These are phyloP conservation scores for Diddensiella transvaalensis DNA, from an alignment of 805 yeast genomes.

Conservation along the genomic window DNA sequence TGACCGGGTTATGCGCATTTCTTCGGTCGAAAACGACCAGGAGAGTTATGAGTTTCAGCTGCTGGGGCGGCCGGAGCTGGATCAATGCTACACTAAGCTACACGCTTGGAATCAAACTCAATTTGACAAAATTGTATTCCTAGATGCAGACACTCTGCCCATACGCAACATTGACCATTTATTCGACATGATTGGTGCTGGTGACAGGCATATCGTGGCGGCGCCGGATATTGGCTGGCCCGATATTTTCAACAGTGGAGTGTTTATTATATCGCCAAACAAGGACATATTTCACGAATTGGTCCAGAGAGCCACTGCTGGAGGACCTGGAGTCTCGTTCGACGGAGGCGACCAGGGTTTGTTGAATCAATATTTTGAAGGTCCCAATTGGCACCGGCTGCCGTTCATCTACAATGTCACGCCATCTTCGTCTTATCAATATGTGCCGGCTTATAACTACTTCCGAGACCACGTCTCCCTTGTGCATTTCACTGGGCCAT, in stretches of 20 bases:
- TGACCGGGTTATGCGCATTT: slow-evolving; percentile 30
- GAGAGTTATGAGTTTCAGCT: slow-evolving; percentile 28
- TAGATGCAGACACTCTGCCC: slow-evolving; percentile 56
- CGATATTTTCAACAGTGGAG: slow-evolving; percentile 81
- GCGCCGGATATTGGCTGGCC: slow-evolving; percentile 91
- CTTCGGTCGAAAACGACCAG: slow-evolving; percentile 25
- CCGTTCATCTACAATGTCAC: slow-evolving; percentile 88
- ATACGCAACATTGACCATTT: slow-evolving; percentile 32
- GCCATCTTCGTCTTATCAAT: slow-evolving; percentile 58
- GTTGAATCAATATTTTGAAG: slow-evolving; percentile 64
- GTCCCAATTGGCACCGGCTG: slow-evolving; percentile 55
- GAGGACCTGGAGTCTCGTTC: slow-evolving; percentile 40
- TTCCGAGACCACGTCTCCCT: slow-evolving; percentile 43
- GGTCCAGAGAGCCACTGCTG: slow-evolving; percentile 24
- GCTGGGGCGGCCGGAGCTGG: slow-evolving; percentile 49
- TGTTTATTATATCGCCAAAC: slow-evolving; percentile 58
- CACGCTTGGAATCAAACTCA: slow-evolving; percentile 49
- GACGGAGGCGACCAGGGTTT: slow-evolving; percentile 96
- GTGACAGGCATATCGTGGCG: slow-evolving; percentile 36
- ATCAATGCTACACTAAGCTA: slow-evolving; percentile 49
- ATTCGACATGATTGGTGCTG: slow-evolving; percentile 22
- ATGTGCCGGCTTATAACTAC: slow-evolving; percentile 62
- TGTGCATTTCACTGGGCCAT: slow-evolving; percentile 38
- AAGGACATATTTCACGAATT: slow-evolving; percentile 42
- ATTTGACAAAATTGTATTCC: slow-evolving; percentile 42